Evolutionary conservation across 192 early-diverging fungal genomes (phyloP).

Genomic region (Chytriomyces sp.): DNA sequence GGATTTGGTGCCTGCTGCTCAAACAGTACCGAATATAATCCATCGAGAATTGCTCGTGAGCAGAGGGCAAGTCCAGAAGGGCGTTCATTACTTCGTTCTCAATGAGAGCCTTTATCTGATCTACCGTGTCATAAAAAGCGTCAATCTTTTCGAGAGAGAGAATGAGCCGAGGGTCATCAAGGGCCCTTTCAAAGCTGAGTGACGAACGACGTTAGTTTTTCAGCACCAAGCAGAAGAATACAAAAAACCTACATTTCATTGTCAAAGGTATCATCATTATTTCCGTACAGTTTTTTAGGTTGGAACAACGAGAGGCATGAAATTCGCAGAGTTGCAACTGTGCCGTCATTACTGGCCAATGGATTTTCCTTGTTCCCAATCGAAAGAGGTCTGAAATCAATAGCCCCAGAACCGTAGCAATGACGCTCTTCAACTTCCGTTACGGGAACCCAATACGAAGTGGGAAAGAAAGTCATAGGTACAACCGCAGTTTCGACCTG

Average conservation of each 20-base stretch:
- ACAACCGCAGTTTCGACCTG: constrained; percentile 55
- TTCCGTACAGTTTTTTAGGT: constrained; percentile 41
- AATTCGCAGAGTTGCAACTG: constrained; percentile 68
- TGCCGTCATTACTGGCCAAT: constrained; percentile 71
- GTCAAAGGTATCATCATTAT: constrained; percentile 37
- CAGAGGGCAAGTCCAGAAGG: constrained; percentile 56
- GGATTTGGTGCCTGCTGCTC: constrained; percentile 37
- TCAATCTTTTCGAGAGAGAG: constrained; percentile 55
- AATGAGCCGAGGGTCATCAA: constrained; percentile 43
- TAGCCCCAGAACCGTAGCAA: constrained; percentile 1
- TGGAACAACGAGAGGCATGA: constrained; percentile 68
- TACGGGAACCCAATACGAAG: constrained; percentile 56
- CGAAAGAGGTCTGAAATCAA: constrained; percentile 63
- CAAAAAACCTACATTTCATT: constrained; percentile 21
- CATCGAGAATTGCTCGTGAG: not conserved
- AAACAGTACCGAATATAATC: constrained; percentile 13
- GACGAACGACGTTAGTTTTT: constrained; percentile 20
- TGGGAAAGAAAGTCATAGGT: constrained; percentile 65
- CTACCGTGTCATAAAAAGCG: constrained; percentile 62
- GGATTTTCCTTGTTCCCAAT: constrained; percentile 69
- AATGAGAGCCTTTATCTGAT: constrained; percentile 64
- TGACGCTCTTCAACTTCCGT: constrained; percentile 30
- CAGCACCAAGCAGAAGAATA: constrained; percentile 11
- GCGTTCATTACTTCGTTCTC: constrained; percentile 79
- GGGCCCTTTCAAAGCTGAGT: constrained; percentile 40